phyloP scores from a whole-genome alignment of 805 yeast species.

The Kodamaea leandrae region DNA sequence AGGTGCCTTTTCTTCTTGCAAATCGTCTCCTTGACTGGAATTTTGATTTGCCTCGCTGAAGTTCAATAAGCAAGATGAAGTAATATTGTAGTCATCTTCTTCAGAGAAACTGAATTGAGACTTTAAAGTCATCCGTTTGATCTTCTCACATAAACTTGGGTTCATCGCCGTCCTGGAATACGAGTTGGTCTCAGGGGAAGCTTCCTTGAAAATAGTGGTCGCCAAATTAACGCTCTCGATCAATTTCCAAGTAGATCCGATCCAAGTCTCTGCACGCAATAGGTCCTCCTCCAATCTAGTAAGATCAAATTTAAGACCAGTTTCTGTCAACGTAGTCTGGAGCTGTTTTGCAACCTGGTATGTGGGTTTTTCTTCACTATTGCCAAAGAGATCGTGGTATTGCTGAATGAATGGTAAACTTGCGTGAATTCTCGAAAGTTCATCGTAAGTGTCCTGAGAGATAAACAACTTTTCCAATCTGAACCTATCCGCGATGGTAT shows the following conservation, averaged over 20 bases:
- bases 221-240: slow-evolving; percentile 16
- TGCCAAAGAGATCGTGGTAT: slow-evolving; percentile 11
- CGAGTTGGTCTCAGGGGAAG: slow-evolving; percentile 16
- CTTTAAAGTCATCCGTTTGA: slow-evolving; percentile 20
- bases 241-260: slow-evolving; percentile 14
- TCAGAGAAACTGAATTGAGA: slow-evolving; percentile 26
- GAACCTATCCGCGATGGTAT: slow-evolving; percentile 25
- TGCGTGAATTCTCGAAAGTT: slow-evolving; percentile 27
- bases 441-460: slow-evolving; percentile 24
- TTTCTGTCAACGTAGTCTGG: slow-evolving; percentile 20
- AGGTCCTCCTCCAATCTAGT: slow-evolving; percentile 15
- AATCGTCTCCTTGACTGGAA: slow-evolving; percentile 7
- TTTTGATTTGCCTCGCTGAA: slow-evolving; percentile 1
- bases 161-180: slow-evolving; percentile 19
- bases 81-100: slow-evolving; percentile 25
- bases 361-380: slow-evolving; percentile 10
- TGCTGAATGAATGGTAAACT: slow-evolving; percentile 18
- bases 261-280: slow-evolving; percentile 24
- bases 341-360: slow-evolving; percentile 25
- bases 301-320: slow-evolving; percentile 20
- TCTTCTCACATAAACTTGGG: slow-evolving; percentile 18
- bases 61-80: slow-evolving; percentile 23
- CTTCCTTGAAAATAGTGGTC: slow-evolving; percentile 19
- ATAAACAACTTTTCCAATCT: slow-evolving; percentile 23
- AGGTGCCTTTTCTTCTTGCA: slow-evolving; percentile 15